Conservation (phyloP, 2,329 filamentous ascomycete species). For the Cadophora luteo-olivacea region DNA sequence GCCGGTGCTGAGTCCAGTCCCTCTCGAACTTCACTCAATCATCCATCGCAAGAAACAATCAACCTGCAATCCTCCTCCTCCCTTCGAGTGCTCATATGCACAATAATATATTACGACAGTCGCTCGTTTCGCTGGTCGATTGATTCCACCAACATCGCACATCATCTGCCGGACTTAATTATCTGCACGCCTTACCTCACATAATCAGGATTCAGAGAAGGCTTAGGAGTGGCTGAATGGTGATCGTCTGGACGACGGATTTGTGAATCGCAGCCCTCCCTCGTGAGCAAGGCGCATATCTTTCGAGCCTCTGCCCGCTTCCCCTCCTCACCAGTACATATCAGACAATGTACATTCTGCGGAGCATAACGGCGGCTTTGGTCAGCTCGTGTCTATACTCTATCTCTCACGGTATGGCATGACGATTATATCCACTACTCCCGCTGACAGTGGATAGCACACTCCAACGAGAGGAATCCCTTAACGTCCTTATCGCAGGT, state of each 20-base stretch:
- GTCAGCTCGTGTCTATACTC: slow-evolving; percentile 36
- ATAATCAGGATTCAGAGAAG: slow-evolving; percentile 11
- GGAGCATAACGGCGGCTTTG: slow-evolving; percentile 36
- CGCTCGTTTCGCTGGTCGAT: slow-evolving; percentile 36
- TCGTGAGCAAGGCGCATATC: slow-evolving; percentile 13
- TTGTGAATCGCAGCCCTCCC: slow-evolving; percentile 10
- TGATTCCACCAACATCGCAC: slow-evolving; percentile 1
- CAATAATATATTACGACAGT: slow-evolving; percentile 24
- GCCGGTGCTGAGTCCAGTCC: not conserved
- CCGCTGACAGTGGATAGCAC: slow-evolving; percentile 52
- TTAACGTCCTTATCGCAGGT: slow-evolving; percentile 76
- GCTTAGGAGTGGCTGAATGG: slow-evolving; percentile 19
- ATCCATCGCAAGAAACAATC: not conserved
- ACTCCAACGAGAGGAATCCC: slow-evolving; percentile 78
- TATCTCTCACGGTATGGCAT: slow-evolving; percentile 31
- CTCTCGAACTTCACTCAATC: not conserved
- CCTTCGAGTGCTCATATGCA: not conserved
- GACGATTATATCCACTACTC: slow-evolving; percentile 1
- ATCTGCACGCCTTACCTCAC: slow-evolving; percentile 12
- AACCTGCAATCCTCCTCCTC: not conserved
- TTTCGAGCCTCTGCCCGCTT: slow-evolving; percentile 7
- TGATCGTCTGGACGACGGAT: slow-evolving; percentile 16
- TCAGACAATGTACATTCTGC: slow-evolving; percentile 37
- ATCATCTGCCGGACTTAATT: slow-evolving; percentile 9
- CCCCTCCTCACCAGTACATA: slow-evolving; percentile 3